A percentile compares a stretch with the other conserved stretches of the same genome.
Conservation (phyloP, 306 rosid species). For the Acacia melanoxylon region DNA sequence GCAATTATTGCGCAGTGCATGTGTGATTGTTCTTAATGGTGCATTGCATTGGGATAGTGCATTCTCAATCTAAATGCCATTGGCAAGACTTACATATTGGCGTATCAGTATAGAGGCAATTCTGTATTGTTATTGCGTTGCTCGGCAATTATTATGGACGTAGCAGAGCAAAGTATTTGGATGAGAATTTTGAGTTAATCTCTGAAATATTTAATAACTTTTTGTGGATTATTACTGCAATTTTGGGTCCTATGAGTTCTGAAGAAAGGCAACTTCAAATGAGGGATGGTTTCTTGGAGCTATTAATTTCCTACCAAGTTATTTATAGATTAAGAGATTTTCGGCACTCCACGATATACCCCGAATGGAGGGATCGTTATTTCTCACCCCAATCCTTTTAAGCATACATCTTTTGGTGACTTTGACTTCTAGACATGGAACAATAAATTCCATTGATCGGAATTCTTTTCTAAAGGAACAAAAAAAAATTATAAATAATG, state of each 20-base stretch:
- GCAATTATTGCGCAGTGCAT: no score
- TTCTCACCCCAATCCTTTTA: slow-evolving; percentile 82
- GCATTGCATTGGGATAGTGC: no score
- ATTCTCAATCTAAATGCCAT: no score
- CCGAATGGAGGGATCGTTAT: slow-evolving; percentile 92
- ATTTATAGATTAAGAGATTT: slow-evolving; percentile 88
- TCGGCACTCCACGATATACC: slow-evolving; percentile 98
- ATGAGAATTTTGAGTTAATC: slow-evolving; percentile 76
- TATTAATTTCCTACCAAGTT: slow-evolving; percentile 84
- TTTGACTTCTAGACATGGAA: slow-evolving; percentile 76
- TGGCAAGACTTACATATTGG: no score
- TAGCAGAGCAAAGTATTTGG: slow-evolving; percentile 77
- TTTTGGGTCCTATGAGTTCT: slow-evolving; percentile 84
- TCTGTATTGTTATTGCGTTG: no score
- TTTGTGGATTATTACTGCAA: slow-evolving; percentile 78
- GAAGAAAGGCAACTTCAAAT: slow-evolving; percentile 90
- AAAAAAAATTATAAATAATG: slow-evolving; percentile 49
- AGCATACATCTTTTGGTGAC: slow-evolving; percentile 81
- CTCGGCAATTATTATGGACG: no score
- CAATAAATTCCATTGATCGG: slow-evolving; percentile 66
- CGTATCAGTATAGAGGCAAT: no score
- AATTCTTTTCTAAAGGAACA: slow-evolving; percentile 46
- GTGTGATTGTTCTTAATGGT: no score
- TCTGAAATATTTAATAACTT: slow-evolving; percentile 86
- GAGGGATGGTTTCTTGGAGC: slow-evolving; percentile 91